Percentiles rank a stretch among this genome's conserved stretches.
Evolutionary conservation across 345 rosid species (phyloP).

Genomic region (Moricandia arvensis): DNA sequence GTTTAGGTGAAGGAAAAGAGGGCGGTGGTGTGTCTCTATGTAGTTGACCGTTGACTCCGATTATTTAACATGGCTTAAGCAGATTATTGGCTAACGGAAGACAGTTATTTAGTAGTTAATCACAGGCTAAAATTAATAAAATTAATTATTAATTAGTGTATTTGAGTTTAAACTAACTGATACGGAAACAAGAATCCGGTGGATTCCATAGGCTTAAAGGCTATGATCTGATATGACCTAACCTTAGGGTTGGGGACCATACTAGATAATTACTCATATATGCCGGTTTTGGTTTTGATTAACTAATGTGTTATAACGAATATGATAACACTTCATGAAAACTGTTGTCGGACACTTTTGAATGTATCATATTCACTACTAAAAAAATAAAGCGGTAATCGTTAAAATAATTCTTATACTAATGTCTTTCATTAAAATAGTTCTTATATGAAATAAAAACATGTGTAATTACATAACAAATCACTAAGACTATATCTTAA

Average conservation of each 20-base stretch:
- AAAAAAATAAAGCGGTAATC: neutral
- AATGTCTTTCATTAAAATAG: too few species aligned
- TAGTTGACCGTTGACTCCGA: constrained; percentile 49
- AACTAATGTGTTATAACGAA: neutral
- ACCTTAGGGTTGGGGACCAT: constrained; percentile 31
- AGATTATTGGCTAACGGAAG: constrained; percentile 27
- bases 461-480: neutral
- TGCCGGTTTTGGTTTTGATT: constrained; percentile 15
- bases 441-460: neutral
- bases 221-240: constrained; percentile 18
- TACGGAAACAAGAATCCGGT: constrained; percentile 28
- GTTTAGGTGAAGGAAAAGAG: neutral
- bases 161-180: constrained; percentile 3
- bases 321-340: neutral
- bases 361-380: neutral
- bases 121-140: neutral
- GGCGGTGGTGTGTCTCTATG: constrained; percentile 14
- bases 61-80: neutral
- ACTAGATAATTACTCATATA: constrained; percentile 10
- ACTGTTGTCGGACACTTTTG: neutral
- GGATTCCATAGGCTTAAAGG: constrained; percentile 26
- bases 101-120: constrained; percentile 5
- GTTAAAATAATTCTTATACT: too few species aligned
- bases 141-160: neutral
- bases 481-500: neutral